A percentile compares a stretch with the other conserved stretches of the same genome.
Conservation (phyloP, 1,139 yeast species). For the Diutina ranongensis region DNA sequence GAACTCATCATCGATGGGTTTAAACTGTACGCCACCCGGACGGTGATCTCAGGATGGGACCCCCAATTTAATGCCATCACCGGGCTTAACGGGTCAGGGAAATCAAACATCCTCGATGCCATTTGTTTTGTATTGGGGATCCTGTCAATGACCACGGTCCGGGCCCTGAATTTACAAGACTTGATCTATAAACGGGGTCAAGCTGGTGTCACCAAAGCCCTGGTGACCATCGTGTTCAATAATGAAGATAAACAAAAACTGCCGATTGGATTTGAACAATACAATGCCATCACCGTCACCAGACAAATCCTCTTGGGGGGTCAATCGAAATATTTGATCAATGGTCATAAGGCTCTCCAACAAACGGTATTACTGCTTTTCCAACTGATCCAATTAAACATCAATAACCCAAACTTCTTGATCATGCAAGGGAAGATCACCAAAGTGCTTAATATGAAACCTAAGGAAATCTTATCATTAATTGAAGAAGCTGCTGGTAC, state of each 20-base stretch:
- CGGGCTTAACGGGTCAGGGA: constrained; percentile 95
- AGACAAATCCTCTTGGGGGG: constrained; percentile 90
- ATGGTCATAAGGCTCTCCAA: constrained; percentile 95
- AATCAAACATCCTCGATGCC: constrained; percentile 89
- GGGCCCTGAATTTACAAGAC: constrained; percentile 91
- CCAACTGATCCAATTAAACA: constrained; percentile 90
- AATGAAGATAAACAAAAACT: constrained; percentile 64
- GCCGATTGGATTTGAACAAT: constrained; percentile 81
- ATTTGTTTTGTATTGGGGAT: constrained; percentile 98
- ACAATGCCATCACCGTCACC: constrained; percentile 78
- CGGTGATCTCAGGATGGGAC: constrained; percentile 94
- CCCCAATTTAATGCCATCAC: constrained; percentile 95
- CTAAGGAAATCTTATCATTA: constrained; percentile 75
- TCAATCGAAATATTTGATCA: constrained; percentile 80
- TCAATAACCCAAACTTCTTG: constrained; percentile 91
- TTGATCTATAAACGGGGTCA: constrained; percentile 94
- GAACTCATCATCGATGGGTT: constrained; percentile 95
- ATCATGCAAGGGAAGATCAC: constrained; percentile 99
- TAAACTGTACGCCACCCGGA: constrained; percentile 94
- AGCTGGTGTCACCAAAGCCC: constrained; percentile 95
- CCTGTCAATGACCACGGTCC: constrained; percentile 83
- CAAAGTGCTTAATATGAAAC: constrained; percentile 92
- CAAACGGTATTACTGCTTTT: constrained; percentile 83
- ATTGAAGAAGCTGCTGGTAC: constrained; percentile 99
- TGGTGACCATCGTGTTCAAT: constrained; percentile 92